These are phyloP conservation scores for Nitzschia palea DNA, from an alignment of 108 stramenopile genomes.

Conservation along the genomic window DNA sequence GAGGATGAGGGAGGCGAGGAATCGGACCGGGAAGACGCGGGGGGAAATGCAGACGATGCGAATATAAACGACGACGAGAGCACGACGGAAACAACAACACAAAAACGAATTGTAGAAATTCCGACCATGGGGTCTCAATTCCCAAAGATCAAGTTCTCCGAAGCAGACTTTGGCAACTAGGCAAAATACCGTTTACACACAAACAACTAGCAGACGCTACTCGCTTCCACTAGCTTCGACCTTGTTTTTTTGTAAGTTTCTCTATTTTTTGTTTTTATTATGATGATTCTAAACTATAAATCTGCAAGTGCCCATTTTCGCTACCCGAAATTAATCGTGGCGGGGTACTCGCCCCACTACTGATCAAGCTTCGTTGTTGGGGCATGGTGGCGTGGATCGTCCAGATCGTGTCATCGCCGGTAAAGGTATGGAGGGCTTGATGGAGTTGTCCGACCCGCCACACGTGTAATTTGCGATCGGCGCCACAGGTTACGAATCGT, in stretches of 20 bases:
- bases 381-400: constrained; percentile 9
- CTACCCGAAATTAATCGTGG: constrained; percentile 36
- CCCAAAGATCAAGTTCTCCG: not conserved
- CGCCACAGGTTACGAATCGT: constrained; percentile 41
- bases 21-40: constrained; percentile 10
- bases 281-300: constrained; percentile 37
- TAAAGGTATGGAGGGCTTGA: constrained; percentile 43
- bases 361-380: not conserved
- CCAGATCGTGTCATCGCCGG: constrained; percentile 28
- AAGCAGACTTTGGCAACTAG: constrained; percentile 13
- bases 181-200: not conserved
- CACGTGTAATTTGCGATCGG: constrained; percentile 40
- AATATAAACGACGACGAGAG: not conserved
- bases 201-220: not conserved
- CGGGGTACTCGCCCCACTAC: not conserved
- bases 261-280: not conserved
- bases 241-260: no score
- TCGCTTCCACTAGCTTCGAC: no score
- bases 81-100: not conserved
- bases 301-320: constrained; percentile 33
- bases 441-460: constrained; percentile 39
- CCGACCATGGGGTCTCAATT: constrained; percentile 20
- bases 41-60: constrained; percentile 5
- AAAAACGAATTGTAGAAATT: constrained; percentile 19
- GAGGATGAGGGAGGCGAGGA: constrained; percentile 4